These are phyloP conservation scores for Mucor piriformis DNA, from an alignment of 371 early-diverging fungal genomes.

Conservation along the genomic window DNA sequence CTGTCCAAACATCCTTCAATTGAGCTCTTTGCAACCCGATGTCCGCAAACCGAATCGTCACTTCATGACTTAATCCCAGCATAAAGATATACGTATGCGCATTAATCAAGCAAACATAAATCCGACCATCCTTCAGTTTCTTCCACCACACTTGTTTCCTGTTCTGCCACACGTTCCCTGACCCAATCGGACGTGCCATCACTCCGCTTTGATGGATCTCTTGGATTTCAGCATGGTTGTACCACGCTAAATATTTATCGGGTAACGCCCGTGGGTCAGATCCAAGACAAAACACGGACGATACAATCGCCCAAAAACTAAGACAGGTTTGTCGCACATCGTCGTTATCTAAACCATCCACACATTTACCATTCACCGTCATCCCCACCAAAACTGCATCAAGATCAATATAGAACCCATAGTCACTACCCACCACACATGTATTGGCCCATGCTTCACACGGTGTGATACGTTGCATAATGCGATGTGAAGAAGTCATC, in stretches of 20 bases:
- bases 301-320: slow-evolving; percentile 48
- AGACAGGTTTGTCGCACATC: slow-evolving; percentile 44
- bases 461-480: slow-evolving; percentile 44
- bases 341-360: slow-evolving; percentile 50
- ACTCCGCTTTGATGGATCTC: slow-evolving; percentile 48
- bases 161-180: slow-evolving; percentile 44
- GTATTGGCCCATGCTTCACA: slow-evolving; percentile 37
- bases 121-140: slow-evolving; percentile 36
- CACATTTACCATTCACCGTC: slow-evolving; percentile 42
- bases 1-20: slow-evolving; percentile 44
- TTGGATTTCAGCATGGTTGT: slow-evolving; percentile 42
- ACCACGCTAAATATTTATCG: slow-evolving; percentile 36
- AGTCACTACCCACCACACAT: slow-evolving; percentile 28
- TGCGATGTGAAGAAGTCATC: slow-evolving; percentile 48
- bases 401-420: slow-evolving; percentile 47
- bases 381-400: slow-evolving; percentile 50
- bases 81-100: slow-evolving; percentile 42
- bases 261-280: slow-evolving; percentile 46
- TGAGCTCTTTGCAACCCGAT: slow-evolving; percentile 22
- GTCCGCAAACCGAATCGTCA: slow-evolving; percentile 29
- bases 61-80: slow-evolving; percentile 37
- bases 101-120: slow-evolving; percentile 44
- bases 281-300: slow-evolving; percentile 48
- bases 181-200: slow-evolving; percentile 47
- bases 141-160: slow-evolving; percentile 54